These are phyloP conservation scores for Tricholoma sp. DNA, from an alignment of 768 basidiomycete genomes.

Conservation along the genomic window DNA sequence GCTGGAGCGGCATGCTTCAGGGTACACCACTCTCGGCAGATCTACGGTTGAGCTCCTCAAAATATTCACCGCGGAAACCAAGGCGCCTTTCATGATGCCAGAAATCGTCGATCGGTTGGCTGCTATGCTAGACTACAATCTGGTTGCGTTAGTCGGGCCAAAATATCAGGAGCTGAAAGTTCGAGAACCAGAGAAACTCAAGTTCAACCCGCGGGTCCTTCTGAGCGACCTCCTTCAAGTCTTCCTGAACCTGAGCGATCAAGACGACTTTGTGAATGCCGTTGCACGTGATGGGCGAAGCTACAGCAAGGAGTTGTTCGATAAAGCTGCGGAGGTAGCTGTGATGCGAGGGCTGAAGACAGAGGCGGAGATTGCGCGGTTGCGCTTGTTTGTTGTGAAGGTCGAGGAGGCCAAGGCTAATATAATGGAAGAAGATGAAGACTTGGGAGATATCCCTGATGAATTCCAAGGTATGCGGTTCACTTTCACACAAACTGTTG, in stretches of 20 bases:
- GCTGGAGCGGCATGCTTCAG: conserved; percentile 81
- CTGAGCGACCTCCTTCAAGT: conserved; percentile 86
- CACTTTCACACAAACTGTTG: conserved; percentile 9
- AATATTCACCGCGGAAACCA: conserved; percentile 88
- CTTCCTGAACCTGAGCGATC: conserved; percentile 82
- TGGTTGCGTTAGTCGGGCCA: conserved; percentile 85
- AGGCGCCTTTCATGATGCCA: conserved; percentile 89
- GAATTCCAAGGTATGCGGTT: conserved; percentile 78
- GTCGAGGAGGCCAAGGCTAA: conserved; percentile 80
- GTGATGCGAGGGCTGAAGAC: conserved; percentile 63
- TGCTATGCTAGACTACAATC: conserved; percentile 94
- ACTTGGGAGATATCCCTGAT: conserved; percentile 89
- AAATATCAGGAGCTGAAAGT: conserved; percentile 83
- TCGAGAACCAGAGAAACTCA: conserved; percentile 80
- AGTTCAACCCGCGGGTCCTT: conserved; percentile 79
- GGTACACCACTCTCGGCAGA: conserved; percentile 81
- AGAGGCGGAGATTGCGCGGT: conserved; percentile 65
- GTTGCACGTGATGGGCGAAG: conserved; percentile 94
- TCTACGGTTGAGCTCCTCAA: conserved; percentile 89
- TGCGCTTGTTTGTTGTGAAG: conserved; percentile 66
- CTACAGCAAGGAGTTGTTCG: conserved; percentile 81
- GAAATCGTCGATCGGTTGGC: conserved; percentile 95
- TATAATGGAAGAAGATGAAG: conserved; percentile 79
- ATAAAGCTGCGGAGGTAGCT: conserved; percentile 66
- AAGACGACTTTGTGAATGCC: conserved; percentile 72